Percentiles rank a stretch among this genome's conserved stretches.
phyloP scores from a whole-genome alignment of 768 basidiomycete genomes.

The Leccinum olivaceopallidum region DNA sequence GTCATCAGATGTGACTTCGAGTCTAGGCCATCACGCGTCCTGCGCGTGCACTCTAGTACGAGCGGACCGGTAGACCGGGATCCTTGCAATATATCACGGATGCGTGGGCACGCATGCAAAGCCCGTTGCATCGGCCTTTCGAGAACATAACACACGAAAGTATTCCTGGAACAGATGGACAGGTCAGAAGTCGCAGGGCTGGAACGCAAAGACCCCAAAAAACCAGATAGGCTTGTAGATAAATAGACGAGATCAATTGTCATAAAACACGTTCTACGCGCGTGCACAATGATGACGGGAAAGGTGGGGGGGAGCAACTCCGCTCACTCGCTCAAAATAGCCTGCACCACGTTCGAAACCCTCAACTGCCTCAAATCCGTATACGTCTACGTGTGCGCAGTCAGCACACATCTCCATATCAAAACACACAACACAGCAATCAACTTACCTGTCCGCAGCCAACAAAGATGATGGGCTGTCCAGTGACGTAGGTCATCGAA shows the following conservation, averaged over 20 bases:
- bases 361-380: constrained; percentile 91
- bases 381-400: constrained; percentile 66
- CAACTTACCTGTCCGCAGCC: constrained; percentile 89
- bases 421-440: background rate
- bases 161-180: background rate
- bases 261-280: background rate
- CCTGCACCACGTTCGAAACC: constrained; percentile 91
- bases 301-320: background rate
- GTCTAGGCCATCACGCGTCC: background rate
- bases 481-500: constrained; percentile 99
- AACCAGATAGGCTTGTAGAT: background rate
- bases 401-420: constrained; percentile 11
- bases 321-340: constrained; percentile 65
- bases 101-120: background rate
- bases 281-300: background rate
- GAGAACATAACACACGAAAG: background rate
- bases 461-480: constrained; percentile 97
- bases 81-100: background rate
- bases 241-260: background rate
- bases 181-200: background rate
- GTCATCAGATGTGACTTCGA: background rate
- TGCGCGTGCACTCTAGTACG: background rate
- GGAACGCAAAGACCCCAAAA: background rate
- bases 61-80: no score
- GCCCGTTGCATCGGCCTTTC: background rate